Evolutionary conservation across 495 filamentous ascomycete genomes (phyloP).

Genomic region (Friedmanniomyces simplex): DNA sequence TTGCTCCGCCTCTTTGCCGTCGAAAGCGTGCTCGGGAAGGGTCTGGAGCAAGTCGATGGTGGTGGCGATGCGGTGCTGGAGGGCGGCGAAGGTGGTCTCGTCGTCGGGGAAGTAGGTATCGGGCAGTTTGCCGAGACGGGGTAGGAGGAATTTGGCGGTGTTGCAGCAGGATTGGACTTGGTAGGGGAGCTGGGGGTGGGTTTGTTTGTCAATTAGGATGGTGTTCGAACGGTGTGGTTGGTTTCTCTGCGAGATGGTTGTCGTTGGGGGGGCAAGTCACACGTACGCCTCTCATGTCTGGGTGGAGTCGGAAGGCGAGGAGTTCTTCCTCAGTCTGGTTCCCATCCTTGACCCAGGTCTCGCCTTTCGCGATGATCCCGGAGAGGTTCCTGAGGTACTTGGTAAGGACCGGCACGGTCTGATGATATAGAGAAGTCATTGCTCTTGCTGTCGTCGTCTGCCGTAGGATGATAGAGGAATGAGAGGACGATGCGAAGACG

Average conservation of each 20-base stretch:
- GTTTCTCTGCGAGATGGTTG: no score
- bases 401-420: constrained; percentile 13
- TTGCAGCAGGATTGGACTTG: constrained; percentile 23
- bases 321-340: constrained; percentile 13
- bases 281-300: constrained; percentile 17
- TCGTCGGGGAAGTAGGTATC: constrained; percentile 7
- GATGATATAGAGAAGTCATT: constrained; percentile 5
- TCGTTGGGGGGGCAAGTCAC: no score
- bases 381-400: constrained; percentile 18
- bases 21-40: constrained; percentile 7
- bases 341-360: constrained; percentile 15
- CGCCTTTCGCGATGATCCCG: constrained; percentile 18
- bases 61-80: constrained; percentile 13
- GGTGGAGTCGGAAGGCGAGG: constrained; percentile 12
- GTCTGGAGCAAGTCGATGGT: constrained; percentile 17
- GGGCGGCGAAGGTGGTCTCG: constrained; percentile 19
- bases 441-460: background rate
- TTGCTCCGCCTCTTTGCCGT: constrained; percentile 14
- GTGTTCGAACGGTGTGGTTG: no score
- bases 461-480: no score
- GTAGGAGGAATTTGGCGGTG: constrained; percentile 7
- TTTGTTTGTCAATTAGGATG: no score
- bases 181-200: constrained; percentile 8
- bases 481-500: background rate
- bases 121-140: constrained; percentile 6